Evolutionary conservation across 805 yeast species (phyloP).

Genomic region (Kuraishia ogatae): DNA sequence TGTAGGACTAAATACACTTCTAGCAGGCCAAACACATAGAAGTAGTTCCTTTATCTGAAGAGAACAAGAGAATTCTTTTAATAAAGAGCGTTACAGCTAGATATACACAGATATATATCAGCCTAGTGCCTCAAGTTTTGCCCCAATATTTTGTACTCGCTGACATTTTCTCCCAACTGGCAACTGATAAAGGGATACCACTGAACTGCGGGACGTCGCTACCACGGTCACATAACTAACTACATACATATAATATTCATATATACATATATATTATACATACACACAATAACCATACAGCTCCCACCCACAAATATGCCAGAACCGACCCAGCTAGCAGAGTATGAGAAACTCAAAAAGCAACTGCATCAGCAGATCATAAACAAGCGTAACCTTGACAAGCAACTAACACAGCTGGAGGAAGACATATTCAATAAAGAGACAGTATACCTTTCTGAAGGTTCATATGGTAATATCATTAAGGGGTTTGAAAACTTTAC

Average conservation of each 20-base stretch:
- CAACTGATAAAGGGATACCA: too few relatives aligned
- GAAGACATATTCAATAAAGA: conserved; percentile 76
- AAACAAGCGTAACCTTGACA: conserved; percentile 58
- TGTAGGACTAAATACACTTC: too few relatives aligned
- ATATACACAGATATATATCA: too few relatives aligned
- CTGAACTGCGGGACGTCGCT: too few relatives aligned
- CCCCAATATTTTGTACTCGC: too few relatives aligned
- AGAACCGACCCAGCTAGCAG: conserved; percentile 23
- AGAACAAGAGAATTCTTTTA: too few relatives aligned
- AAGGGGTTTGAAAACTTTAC: conserved; percentile 83
- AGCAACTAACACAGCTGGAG: conserved; percentile 53
- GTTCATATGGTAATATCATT: conserved; percentile 68
- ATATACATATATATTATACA: background rate
- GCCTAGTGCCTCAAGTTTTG: too few relatives aligned
- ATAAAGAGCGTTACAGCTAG: too few relatives aligned
- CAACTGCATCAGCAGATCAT: conserved; percentile 56
- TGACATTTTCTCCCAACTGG: too few relatives aligned
- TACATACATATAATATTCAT: background rate
- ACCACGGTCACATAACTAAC: too few relatives aligned
- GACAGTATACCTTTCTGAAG: conserved; percentile 62
- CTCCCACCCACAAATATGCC: conserved; percentile 5
- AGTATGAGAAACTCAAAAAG: conserved; percentile 60
- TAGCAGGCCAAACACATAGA: too few relatives aligned
- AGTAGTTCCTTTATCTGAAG: too few relatives aligned
- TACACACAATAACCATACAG: background rate